Percentiles rank a stretch among this genome's conserved stretches.
Evolutionary conservation across 257 asterid species (phyloP).

Genomic region (Solanum pinnatisectum): DNA sequence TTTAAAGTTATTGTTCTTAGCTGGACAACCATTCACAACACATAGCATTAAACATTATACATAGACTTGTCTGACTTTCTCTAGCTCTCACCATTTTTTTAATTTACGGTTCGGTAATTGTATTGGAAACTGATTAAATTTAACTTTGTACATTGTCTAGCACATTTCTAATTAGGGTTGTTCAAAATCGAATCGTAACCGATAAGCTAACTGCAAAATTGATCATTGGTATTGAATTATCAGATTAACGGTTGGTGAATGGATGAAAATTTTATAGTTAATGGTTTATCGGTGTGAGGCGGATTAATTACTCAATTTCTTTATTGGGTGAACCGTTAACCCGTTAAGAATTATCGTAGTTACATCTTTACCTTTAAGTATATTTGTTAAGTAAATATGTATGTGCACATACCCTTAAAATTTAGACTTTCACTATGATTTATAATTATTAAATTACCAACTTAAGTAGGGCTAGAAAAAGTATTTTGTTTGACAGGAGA

Average conservation of each 20-base stretch:
- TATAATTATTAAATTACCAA: no score
- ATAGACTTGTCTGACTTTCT: neutral
- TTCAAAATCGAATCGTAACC: fast-evolving
- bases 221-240: no score
- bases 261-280: neutral
- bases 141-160: neutral
- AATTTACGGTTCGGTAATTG: fast-evolving
- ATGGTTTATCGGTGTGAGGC: neutral
- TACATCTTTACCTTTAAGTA: neutral
- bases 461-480: no score
- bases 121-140: neutral
- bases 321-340: neutral
- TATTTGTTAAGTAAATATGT: neutral
- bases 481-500: no score
- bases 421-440: neutral
- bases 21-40: neutral
- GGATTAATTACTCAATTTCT: neutral
- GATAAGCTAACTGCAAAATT: no score
- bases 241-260: neutral
- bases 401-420: neutral
- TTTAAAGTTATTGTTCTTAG: neutral
- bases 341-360: neutral
- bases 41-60: neutral
- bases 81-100: neutral
- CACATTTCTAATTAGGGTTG: no score